Percentiles rank a stretch among this genome's conserved stretches.
Conservation (phyloP, 805 yeast genomes). For the Yamadazyma endophytica region DNA sequence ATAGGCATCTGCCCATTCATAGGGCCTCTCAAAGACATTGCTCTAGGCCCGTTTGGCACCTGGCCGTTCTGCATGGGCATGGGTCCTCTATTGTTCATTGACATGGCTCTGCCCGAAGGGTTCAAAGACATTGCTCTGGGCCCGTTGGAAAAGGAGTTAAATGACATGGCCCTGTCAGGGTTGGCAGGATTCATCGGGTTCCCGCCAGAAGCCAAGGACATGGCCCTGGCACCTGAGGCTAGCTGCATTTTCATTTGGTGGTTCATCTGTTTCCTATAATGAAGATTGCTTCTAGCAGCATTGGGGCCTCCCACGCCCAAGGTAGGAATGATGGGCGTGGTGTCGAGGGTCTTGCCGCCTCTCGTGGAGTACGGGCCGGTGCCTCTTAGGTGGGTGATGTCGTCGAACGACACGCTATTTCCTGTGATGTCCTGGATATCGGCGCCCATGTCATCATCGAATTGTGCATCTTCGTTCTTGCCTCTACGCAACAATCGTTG, state of each 20-base stretch:
- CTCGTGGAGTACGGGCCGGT: slow-evolving; percentile 61
- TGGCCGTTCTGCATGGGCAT: slow-evolving; percentile 7
- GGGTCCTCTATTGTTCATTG: slow-evolving; percentile 15
- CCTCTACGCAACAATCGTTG: slow-evolving; percentile 34
- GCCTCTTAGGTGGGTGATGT: slow-evolving; percentile 59
- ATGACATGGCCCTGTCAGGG: slow-evolving; percentile 44
- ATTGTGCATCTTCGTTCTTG: slow-evolving; percentile 18
- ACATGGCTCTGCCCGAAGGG: slow-evolving; percentile 20
- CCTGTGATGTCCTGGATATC: slow-evolving; percentile 33
- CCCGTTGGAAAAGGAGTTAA: slow-evolving; percentile 21
- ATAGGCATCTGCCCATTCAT: slow-evolving; percentile 5
- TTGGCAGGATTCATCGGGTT: slow-evolving; percentile 27
- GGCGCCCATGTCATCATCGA: slow-evolving; percentile 36
- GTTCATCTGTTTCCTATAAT: slow-evolving; percentile 67
- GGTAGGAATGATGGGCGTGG: slow-evolving; percentile 77
- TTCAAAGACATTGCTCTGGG: slow-evolving; percentile 19
- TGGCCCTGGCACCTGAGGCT: slow-evolving; percentile 44
- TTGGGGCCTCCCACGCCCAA: slow-evolving; percentile 33
- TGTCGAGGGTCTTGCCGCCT: slow-evolving; percentile 37
- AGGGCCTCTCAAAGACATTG: slow-evolving; percentile 10
- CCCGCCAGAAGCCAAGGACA: slow-evolving; percentile 33
- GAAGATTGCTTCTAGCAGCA: slow-evolving; percentile 43
- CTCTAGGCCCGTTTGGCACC: slow-evolving; percentile 6
- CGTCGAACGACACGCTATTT: slow-evolving; percentile 53
- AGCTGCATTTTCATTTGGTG: slow-evolving; percentile 59